Evolutionary conservation across 345 rosid genomes (phyloP), one percentile per base, ranked within the genome.

Genomic region (Sonneratia alba): DNA sequence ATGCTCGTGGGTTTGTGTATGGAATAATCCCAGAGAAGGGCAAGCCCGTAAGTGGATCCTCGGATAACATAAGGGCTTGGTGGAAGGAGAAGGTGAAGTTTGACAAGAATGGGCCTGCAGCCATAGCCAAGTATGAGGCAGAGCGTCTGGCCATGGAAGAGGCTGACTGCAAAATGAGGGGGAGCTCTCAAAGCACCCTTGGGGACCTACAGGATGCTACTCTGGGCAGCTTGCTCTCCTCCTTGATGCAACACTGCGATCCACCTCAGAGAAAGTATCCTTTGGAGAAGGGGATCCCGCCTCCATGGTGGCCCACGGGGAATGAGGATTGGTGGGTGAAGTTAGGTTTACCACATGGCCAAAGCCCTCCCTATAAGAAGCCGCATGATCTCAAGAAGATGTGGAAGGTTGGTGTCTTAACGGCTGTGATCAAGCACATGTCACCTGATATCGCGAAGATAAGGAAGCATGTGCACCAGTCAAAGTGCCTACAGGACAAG

Each of bases 131-230:
- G 71, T 85, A 90, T 74, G 94, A 89, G 75, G 90, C 94, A 4
- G 98, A 95, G 49, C 85, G 87, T 79, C 73, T 86, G 53, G 91
- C 93, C 14, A 81, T 83, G 76, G 82, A 78, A 45, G 90, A 80
- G 70, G 84, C 91, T 3, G 91, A 95, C 36, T 85, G 73, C 78
- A 83, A 45, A 68, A 79, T 81, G 72, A 92, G 78, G 70, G 89
- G 92, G 32, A 85, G 78, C 45, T 78, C 85, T 0, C 89, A 89
- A 66, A 85, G 82, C 79, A 77, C 84, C 72, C 96, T 95, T 7
- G 96, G 87, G 77, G 99, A 95, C 72, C 79, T 96, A 65, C 99
- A 96, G 79, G 99, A 92, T 86, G 98, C 99, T n/a, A 96, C 99
- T 69, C 77, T 96, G 48, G 99, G 98, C 32, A 92, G 98, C 66